These are phyloP conservation scores for Fraxinus sp. DNA, from an alignment of 305 asterid genomes.

Conservation along the genomic window DNA sequence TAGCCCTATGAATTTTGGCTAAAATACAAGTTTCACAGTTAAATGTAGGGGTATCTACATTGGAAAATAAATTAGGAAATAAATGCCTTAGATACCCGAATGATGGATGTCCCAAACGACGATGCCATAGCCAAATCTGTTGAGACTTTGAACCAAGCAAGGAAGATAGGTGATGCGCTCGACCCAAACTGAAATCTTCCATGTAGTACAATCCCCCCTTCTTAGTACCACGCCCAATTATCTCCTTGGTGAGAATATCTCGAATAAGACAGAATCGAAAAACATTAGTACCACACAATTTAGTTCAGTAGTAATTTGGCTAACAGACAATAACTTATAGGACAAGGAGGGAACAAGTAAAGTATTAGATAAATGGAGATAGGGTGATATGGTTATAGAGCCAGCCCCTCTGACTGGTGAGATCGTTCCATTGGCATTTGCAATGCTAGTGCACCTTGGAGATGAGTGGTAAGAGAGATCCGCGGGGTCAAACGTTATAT, in stretches of 20 bases:
- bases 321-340: background rate
- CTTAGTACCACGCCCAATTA: background rate
- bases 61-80: background rate
- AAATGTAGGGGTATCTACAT: background rate
- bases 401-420: background rate
- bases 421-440: background rate
- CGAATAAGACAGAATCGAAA: background rate
- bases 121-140: no score
- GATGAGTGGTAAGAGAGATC: background rate
- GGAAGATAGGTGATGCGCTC: background rate
- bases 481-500: background rate
- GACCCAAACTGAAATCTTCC: background rate
- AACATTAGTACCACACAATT: background rate
- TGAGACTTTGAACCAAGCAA: no score
- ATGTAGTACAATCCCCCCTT: background rate
- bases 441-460: background rate
- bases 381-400: background rate
- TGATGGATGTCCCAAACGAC: background rate
- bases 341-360: constrained; percentile 2
- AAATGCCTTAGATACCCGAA: no score
- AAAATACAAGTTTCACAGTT: background rate
- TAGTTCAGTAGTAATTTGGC: background rate
- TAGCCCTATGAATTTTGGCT: background rate
- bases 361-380: background rate
- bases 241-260: no score